Percentiles rank a stretch among this genome's conserved stretches.
These are phyloP conservation scores for Cyclotella sp. DNA, from an alignment of 108 stramenopile genomes.

Conservation along the genomic window DNA sequence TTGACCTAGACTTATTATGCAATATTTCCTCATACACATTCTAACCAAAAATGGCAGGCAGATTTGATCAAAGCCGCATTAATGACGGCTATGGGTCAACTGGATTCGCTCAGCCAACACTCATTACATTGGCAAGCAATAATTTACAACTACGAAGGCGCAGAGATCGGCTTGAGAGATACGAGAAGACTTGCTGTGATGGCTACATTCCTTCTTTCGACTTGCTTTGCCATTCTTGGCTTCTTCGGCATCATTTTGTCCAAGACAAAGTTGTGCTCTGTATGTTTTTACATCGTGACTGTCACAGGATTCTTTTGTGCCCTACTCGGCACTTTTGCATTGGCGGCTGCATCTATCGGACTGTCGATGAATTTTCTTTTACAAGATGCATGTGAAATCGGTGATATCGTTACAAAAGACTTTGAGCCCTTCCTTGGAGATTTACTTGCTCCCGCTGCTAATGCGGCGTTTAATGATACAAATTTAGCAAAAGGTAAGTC, in stretches of 20 bases:
- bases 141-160: slow-evolving; percentile 36
- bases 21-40: neutral
- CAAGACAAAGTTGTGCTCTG: slow-evolving; percentile 26
- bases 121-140: slow-evolving; percentile 26
- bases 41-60: neutral
- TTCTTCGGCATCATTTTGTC: slow-evolving; percentile 38
- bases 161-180: slow-evolving; percentile 36
- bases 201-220: slow-evolving; percentile 35
- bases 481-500: slow-evolving; percentile 43
- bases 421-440: slow-evolving; percentile 62
- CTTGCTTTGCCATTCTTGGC: slow-evolving; percentile 30
- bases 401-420: slow-evolving; percentile 31
- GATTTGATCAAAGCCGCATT: slow-evolving; percentile 47
- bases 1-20: neutral
- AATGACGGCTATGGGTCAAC: slow-evolving; percentile 29
- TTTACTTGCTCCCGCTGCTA: slow-evolving; percentile 41
- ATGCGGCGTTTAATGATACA: slow-evolving; percentile 50
- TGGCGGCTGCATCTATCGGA: slow-evolving; percentile 41
- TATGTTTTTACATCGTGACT: slow-evolving; percentile 30
- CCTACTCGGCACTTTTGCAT: slow-evolving; percentile 27
- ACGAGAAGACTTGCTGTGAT: slow-evolving; percentile 33
- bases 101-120: slow-evolving; percentile 32
- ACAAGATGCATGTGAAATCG: slow-evolving; percentile 48
- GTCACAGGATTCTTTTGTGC: slow-evolving; percentile 48
- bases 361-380: slow-evolving; percentile 34